Conservation (phyloP, 306 rosid species). For the Trifolium dubium region DNA sequence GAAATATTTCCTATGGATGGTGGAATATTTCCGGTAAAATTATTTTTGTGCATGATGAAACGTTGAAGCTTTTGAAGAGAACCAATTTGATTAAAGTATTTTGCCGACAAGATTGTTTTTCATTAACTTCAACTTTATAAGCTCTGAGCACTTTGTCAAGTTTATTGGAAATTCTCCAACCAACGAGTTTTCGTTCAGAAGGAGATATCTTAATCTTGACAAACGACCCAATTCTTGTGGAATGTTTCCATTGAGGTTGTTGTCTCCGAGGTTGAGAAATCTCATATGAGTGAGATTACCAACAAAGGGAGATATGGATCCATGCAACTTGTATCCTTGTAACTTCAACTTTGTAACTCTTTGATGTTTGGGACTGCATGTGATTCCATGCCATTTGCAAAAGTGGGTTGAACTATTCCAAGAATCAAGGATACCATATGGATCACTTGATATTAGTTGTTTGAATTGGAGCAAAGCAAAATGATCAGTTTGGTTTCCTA, state of each 20-base stretch:
- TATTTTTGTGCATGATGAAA: accelerated
- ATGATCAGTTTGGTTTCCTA: conserved; percentile 6
- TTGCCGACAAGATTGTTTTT: neutral
- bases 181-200: conserved; percentile 6
- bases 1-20: neutral
- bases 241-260: neutral
- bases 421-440: neutral
- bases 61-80: neutral
- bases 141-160: neutral
- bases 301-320: conserved; percentile 1
- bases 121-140: neutral
- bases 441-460: neutral
- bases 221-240: conserved; percentile 7
- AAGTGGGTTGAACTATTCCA: conserved; percentile 11
- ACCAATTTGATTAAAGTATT: neutral
- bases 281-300: conserved; percentile 14
- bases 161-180: neutral
- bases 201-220: neutral
- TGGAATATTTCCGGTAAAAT: neutral
- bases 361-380: neutral
- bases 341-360: neutral
- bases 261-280: neutral
- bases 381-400: conserved; percentile 9
- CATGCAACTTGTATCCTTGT: neutral
- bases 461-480: neutral